A percentile compares a stretch with the other conserved stretches of the same genome.
phyloP scores from a whole-genome alignment of 352 stramenopile genomes.

The Labyrinthula sp. region DNA sequence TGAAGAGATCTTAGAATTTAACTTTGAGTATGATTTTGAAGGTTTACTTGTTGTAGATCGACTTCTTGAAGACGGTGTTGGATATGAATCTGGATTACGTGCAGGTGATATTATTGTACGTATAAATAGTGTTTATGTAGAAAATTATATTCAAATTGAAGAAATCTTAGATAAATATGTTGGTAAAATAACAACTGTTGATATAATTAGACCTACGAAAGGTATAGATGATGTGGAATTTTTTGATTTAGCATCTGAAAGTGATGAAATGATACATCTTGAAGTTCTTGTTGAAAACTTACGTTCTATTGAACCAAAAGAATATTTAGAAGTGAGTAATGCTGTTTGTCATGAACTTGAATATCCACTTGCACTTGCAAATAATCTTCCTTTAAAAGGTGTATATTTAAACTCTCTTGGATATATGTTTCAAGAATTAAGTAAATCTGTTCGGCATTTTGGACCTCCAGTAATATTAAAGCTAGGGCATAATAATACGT shows the following conservation, averaged over 20 bases:
- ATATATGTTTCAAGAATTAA: conserved; percentile 72
- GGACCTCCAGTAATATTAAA: conserved; percentile 57
- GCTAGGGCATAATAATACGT: conserved; percentile 50
- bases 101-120: conserved; percentile 59
- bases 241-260: conserved; percentile 38
- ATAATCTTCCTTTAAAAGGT: conserved; percentile 45
- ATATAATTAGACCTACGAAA: too few species aligned
- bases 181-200: too few species aligned
- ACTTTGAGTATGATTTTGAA: too few species aligned
- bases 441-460: too few species aligned
- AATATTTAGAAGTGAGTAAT: conserved; percentile 56
- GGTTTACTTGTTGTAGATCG: conserved; percentile 65
- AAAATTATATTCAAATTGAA: conserved; percentile 57
- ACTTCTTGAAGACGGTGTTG: conserved; percentile 52
- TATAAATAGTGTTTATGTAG: conserved; percentile 48
- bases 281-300: conserved; percentile 31
- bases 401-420: conserved; percentile 59
- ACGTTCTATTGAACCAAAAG: conserved; percentile 51
- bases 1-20: too few species aligned
- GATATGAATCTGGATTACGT: conserved; percentile 41
- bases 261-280: conserved; percentile 50
- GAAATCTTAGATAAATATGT: conserved; percentile 45
- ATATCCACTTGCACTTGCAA: conserved; percentile 59
- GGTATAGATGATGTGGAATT: conserved; percentile 40
- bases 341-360: conserved; percentile 60